Evolutionary conservation across 2,329 filamentous ascomycete genomes (phyloP), one percentile per base, ranked within the genome.

Genomic region (Neodidymelliopsis sp.): DNA sequence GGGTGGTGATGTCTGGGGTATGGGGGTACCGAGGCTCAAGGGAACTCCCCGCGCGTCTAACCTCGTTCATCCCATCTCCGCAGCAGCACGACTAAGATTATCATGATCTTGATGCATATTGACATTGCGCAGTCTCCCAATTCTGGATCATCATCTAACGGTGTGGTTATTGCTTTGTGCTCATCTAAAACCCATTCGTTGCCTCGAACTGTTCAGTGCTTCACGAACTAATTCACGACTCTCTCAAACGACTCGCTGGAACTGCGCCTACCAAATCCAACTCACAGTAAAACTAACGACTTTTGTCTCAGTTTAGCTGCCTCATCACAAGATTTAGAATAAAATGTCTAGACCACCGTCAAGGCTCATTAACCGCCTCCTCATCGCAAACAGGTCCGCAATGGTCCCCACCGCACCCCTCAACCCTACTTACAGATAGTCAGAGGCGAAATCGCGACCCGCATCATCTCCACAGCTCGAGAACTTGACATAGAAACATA

Each of bases 371-470:
- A 76, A 74, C 44, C 76, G 79, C 18, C 74, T 84, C 4, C 72
- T 84, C 5, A 65, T 84, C 38, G 78, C 79, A 13, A 84, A 84
- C 57, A 78, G 79, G 80, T 80, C 63, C 15, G 28, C 35, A 5
- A 12, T 24, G 29, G 16, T 19, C 18, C 6, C 20, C 19, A 15
- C 2, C 19, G 18, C 2, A 7, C 6, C 20, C 22, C 9, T 6
- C 2, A 4, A 38, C 49, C 11, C 49, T 54, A 31, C 44, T 12
- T 6, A 18, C 10, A 11, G 47, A 15, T 20, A 1, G 6, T 6
- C 41, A 84, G 83, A 72, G 85, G 84, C 45, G 85, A 87, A 66
- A 86, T 88, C 40, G 84, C 84, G 43, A 78, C 82, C 2, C 78
- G 84, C 10, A 84, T 87, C 36, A 72, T 86, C 24, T 77, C 79